Evolutionary conservation across 2,329 filamentous ascomycete species (phyloP).

Genomic region (Xylaria hypoxylon): DNA sequence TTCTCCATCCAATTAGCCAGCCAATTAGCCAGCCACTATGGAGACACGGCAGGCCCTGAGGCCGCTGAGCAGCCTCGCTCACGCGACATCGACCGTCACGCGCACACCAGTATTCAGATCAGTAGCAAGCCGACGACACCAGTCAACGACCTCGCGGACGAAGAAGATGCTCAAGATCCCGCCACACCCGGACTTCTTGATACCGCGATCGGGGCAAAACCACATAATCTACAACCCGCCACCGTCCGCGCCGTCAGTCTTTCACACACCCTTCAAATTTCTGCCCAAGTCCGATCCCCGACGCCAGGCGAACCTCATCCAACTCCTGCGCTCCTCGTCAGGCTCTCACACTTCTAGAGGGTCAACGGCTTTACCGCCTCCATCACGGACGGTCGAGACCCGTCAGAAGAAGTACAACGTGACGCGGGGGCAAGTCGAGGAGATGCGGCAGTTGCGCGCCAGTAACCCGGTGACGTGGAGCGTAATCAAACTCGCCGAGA

Average conservation of each 20-base stretch:
- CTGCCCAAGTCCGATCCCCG: conserved; percentile 68
- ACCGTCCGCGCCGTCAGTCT: conserved; percentile 65
- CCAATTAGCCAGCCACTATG: conserved; percentile 39
- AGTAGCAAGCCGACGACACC: conserved; percentile 56
- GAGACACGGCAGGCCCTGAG: conserved; percentile 46
- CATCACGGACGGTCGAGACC: conserved; percentile 33
- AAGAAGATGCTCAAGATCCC: conserved; percentile 69
- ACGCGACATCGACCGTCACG: conserved; percentile 15
- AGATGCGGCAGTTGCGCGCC: conserved; percentile 68
- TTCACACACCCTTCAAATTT: conserved; percentile 75
- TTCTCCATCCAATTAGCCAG: conserved; percentile 11
- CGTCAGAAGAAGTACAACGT: conserved; percentile 60
- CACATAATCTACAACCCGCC: conserved; percentile 70
- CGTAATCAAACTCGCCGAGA: conserved; percentile 63
- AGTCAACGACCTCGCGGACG: conserved; percentile 64
- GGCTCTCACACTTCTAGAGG: conserved; percentile 18
- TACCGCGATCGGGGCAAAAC: conserved; percentile 45
- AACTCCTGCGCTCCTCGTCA: conserved; percentile 55
- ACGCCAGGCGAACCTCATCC: conserved; percentile 60
- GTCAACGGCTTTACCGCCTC: conserved; percentile 47
- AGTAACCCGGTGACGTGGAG: conserved; percentile 68
- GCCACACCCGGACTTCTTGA: conserved; percentile 70
- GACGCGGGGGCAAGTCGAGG: conserved; percentile 65
- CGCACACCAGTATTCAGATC: conserved; percentile 24
- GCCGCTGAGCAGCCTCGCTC: conserved; percentile 40